phyloP scores from a whole-genome alignment of 805 yeast species.

The Candida argentea region DNA sequence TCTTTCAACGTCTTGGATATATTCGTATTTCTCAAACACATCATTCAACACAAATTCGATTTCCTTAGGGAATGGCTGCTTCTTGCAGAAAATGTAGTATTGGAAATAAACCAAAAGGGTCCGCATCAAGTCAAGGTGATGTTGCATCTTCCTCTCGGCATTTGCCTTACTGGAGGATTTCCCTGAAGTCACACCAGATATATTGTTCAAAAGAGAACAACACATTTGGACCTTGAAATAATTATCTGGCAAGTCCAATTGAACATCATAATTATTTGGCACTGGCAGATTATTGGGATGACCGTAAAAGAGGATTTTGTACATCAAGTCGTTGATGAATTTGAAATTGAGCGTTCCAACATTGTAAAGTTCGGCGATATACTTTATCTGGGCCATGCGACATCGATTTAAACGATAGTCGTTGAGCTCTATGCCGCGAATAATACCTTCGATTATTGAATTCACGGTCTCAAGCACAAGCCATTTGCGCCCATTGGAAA shows the following conservation, averaged over 20 bases:
- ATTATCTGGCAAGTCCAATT: constrained; percentile 54
- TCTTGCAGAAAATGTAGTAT: constrained; percentile 57
- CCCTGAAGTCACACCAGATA: constrained; percentile 3
- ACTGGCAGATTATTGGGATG: constrained; percentile 43
- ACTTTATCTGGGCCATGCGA: constrained; percentile 52
- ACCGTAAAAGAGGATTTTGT: constrained; percentile 53
- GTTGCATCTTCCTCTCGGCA: constrained; percentile 1
- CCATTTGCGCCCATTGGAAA: constrained; percentile 32
- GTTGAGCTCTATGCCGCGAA: constrained; percentile 55
- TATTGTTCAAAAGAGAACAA: constrained; percentile 15
- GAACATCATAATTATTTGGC: constrained; percentile 39
- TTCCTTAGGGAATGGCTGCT: constrained; percentile 54
- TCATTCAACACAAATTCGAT: constrained; percentile 42
- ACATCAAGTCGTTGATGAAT: constrained; percentile 42
- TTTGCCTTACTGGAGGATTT: constrained; percentile 2
- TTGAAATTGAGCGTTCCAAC: constrained; percentile 34
- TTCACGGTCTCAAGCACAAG: constrained; percentile 47
- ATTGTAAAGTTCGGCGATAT: constrained; percentile 49
- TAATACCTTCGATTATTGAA: constrained; percentile 50
- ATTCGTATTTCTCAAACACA: constrained; percentile 21
- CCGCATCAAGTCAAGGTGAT: constrained; percentile 5
- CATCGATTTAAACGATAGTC: constrained; percentile 49
- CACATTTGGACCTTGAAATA: constrained; percentile 60
- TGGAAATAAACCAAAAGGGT: constrained; percentile 53
- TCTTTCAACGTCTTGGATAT: constrained; percentile 23